phyloP scores from a whole-genome alignment of 2,329 filamentous ascomycete genomes.

The Alternaria metachromatica region DNA sequence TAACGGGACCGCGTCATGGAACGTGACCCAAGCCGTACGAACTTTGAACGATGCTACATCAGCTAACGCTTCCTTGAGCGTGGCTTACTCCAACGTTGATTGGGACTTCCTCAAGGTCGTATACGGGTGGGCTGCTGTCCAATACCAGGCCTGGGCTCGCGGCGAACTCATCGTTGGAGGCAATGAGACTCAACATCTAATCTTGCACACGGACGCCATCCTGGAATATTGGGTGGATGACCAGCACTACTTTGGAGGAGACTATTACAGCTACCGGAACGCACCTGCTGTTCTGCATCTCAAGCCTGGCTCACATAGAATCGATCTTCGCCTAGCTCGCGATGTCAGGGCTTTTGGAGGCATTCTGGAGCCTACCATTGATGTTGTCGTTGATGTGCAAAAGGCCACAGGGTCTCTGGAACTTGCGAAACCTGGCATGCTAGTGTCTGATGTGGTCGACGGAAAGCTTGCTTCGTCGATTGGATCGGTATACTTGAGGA shows the following conservation, averaged over 20 bases:
- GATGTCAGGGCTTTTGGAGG: conserved; percentile 65
- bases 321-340: conserved; percentile 62
- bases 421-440: conserved; percentile 42
- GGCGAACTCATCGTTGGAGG: conserved; percentile 55
- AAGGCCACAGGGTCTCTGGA: conserved; percentile 37
- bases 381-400: conserved; percentile 44
- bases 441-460: conserved; percentile 61
- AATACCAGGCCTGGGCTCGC: conserved; percentile 65
- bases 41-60: conserved; percentile 29
- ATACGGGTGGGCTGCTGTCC: conserved; percentile 66
- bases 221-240: conserved; percentile 63
- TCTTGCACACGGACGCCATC: conserved; percentile 56
- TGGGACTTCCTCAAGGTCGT: conserved; percentile 61
- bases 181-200: conserved; percentile 43
- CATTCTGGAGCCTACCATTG: conserved; percentile 55
- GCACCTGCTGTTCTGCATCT: conserved; percentile 60
- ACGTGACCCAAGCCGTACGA: conserved; percentile 44
- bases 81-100: conserved; percentile 60
- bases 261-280: conserved; percentile 61
- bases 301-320: conserved; percentile 56
- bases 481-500: conserved; percentile 59
- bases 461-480: conserved; percentile 55
- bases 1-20: conserved; percentile 61
- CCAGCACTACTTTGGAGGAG: conserved; percentile 62
- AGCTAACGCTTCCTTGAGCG: conserved; percentile 49